Conservation (phyloP, 192 early-diverging fungal genomes). For the Dimargaris xerosporica region DNA sequence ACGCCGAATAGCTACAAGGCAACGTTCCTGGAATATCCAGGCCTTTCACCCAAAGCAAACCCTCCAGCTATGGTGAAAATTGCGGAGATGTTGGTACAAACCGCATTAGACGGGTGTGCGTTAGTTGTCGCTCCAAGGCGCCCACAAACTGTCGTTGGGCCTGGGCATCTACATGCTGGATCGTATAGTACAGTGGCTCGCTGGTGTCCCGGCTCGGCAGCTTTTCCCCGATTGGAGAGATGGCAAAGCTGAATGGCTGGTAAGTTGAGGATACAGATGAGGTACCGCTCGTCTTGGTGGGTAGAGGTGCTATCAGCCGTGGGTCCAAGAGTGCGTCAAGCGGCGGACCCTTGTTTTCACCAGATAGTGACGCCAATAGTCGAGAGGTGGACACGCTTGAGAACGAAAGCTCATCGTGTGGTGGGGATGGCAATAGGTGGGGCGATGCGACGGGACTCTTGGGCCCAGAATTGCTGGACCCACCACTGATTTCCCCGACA, state of each 20-base stretch:
- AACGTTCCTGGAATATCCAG: too few species aligned
- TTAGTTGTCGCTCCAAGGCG: constrained; percentile 10
- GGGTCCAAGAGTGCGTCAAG: background rate
- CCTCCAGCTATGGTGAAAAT: too few species aligned
- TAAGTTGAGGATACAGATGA: too few species aligned
- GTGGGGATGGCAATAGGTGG: background rate
- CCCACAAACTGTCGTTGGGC: background rate
- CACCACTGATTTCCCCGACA: background rate
- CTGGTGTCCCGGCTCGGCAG: background rate
- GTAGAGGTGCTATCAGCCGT: too few species aligned
- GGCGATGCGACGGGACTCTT: background rate
- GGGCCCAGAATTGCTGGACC: background rate
- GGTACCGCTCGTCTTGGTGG: background rate
- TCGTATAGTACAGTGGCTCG: constrained; percentile 2
- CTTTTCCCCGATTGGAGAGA: constrained; percentile 1
- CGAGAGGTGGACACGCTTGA: background rate
- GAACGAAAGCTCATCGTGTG: background rate
- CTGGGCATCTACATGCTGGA: background rate
- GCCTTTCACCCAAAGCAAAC: too few species aligned
- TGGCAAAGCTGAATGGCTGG: constrained; percentile 5
- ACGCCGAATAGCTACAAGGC: too few species aligned
- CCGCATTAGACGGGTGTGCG: background rate
- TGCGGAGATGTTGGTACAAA: background rate
- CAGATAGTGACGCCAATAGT: background rate
- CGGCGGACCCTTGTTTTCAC: background rate